phyloP scores from a whole-genome alignment of 257 asterid species.

The Ehretia macrophylla region DNA sequence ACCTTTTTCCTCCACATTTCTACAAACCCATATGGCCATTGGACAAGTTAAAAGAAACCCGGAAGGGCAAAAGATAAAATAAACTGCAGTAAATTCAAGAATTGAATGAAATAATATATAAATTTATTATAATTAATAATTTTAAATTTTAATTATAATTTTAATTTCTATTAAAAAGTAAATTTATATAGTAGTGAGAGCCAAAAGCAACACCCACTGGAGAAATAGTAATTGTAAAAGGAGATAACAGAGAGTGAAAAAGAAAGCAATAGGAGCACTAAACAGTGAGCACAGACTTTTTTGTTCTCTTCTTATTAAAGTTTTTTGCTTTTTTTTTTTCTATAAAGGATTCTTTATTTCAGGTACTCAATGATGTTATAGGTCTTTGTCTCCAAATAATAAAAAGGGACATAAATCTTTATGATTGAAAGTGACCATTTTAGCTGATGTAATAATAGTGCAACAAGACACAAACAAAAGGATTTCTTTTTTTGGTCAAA shows the following conservation, averaged over 20 bases:
- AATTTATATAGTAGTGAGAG: background rate
- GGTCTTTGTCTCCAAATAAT: constrained; percentile 32
- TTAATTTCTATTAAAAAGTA: too few relatives aligned
- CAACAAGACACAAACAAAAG: constrained; percentile 26
- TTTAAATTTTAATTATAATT: too few relatives aligned
- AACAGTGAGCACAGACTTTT: constrained; percentile 13
- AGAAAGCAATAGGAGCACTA: constrained; percentile 9
- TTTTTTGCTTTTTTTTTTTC: background rate
- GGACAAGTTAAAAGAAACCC: too few relatives aligned
- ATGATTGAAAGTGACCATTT: constrained; percentile 21
- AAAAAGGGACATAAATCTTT: constrained; percentile 25
- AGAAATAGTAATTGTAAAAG: constrained; percentile 18
- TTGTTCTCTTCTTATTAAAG: constrained; percentile 13
- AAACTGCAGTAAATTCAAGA: too few relatives aligned
- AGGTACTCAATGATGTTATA: constrained; percentile 30
- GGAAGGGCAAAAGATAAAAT: too few relatives aligned
- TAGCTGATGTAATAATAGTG: constrained; percentile 34
- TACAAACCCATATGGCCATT: too few relatives aligned
- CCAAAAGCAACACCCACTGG: background rate
- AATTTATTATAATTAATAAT: too few relatives aligned
- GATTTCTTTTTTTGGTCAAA: background rate
- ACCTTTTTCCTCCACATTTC: too few relatives aligned
- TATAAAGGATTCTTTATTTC: constrained; percentile 3
- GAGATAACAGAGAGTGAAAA: constrained; percentile 6
- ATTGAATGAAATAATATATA: too few relatives aligned